These are phyloP conservation scores for Picochlorum sp. DNA, from an alignment of 139 green algal genomes.

Conservation along the genomic window DNA sequence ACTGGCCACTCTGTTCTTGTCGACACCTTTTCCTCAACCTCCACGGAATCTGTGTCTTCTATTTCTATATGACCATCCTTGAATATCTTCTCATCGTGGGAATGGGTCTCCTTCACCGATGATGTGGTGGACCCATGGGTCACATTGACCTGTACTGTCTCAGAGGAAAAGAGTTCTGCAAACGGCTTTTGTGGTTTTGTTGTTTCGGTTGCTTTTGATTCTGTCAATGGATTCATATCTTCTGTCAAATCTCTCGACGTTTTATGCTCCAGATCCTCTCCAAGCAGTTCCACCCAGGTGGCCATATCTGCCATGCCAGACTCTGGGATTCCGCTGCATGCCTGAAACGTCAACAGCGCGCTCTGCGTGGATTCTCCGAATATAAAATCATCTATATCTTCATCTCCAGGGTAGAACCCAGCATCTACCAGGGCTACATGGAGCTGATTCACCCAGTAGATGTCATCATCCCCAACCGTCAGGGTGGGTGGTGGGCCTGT, in stretches of 20 bases:
- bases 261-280: slow-evolving; percentile 9
- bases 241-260: slow-evolving; percentile 6
- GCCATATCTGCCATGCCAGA: slow-evolving; percentile 52
- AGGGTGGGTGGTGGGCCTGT: slow-evolving; percentile 46
- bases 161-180: slow-evolving; percentile 10
- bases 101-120: not conserved
- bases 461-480: slow-evolving; percentile 57
- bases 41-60: not conserved
- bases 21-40: not conserved
- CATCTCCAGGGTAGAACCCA: slow-evolving; percentile 60
- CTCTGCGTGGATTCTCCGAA: slow-evolving; percentile 35
- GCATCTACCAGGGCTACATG: slow-evolving; percentile 32
- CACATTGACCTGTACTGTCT: not conserved
- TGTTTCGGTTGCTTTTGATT: not conserved
- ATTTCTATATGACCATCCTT: not conserved
- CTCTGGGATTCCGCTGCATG: slow-evolving; percentile 50
- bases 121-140: not conserved
- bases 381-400: slow-evolving; percentile 54
- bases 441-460: slow-evolving; percentile 67
- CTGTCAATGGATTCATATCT: not conserved
- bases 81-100: not conserved
- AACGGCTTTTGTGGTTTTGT: slow-evolving; percentile 1
- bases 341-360: slow-evolving; percentile 47
- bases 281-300: slow-evolving; percentile 60
- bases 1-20: slow-evolving; percentile 35